phyloP scores from a whole-genome alignment of 441 rosid species.

The Melastoma candidum region DNA sequence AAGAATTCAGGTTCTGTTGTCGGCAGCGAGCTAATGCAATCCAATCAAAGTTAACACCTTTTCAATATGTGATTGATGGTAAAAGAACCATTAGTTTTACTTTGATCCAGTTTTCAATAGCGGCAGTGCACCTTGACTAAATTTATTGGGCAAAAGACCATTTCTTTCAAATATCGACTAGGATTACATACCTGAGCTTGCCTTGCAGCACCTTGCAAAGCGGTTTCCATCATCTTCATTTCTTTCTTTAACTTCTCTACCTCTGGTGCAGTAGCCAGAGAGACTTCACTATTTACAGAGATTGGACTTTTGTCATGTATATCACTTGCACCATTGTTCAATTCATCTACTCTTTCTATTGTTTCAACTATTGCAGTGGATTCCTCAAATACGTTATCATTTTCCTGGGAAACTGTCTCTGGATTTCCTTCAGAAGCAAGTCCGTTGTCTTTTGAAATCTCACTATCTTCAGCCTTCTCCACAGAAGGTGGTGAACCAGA shows the following conservation, averaged over 20 bases:
- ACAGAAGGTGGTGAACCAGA: constrained; percentile 25
- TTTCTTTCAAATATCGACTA: background rate
- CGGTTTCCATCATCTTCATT: constrained; percentile 92
- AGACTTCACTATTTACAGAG: constrained; percentile 35
- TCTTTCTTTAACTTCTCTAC: constrained; percentile 73
- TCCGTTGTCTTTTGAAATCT: constrained; percentile 22
- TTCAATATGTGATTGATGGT: no score
- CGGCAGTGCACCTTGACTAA: no score
- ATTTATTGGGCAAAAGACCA: background rate
- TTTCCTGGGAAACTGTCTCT: constrained; percentile 31
- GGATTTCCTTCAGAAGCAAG: constrained; percentile 36
- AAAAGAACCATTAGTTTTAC: no score
- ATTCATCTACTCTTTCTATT: constrained; percentile 26
- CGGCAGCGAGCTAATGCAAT: no score
- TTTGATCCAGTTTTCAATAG: no score
- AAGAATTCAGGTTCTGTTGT: background rate
- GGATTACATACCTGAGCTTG: constrained; percentile 85
- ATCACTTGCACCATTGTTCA: constrained; percentile 28
- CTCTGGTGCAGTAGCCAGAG: constrained; percentile 40
- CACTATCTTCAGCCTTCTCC: constrained; percentile 26
- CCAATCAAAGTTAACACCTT: no score
- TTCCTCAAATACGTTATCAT: constrained; percentile 3
- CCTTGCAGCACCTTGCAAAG: constrained; percentile 98
- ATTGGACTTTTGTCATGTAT: constrained; percentile 31
- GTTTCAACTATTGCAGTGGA: constrained; percentile 9